These are phyloP conservation scores for Oenanthe sinensis DNA, from an alignment of 129 eudicot genomes.

Conservation along the genomic window DNA sequence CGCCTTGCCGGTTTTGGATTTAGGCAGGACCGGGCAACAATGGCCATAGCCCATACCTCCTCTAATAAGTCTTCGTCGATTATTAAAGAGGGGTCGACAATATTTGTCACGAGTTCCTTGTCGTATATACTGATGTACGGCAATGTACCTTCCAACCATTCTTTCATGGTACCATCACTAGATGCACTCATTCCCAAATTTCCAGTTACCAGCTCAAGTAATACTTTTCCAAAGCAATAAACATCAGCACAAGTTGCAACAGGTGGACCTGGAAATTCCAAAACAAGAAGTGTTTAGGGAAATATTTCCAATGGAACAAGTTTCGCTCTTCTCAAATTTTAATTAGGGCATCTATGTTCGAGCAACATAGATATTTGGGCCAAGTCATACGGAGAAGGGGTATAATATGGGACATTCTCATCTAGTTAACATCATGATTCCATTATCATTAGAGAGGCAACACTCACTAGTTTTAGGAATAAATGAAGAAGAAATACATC, in stretches of 20 bases:
- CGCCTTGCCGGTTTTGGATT: slow-evolving; percentile 66
- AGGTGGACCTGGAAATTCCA: slow-evolving; percentile 32
- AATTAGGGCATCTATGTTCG: background rate
- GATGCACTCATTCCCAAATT: slow-evolving; percentile 66
- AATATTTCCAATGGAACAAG: background rate
- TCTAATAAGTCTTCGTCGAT: slow-evolving; percentile 72
- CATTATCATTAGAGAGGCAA: background rate
- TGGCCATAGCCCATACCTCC: slow-evolving; percentile 95
- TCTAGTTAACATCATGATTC: background rate
- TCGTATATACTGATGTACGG: slow-evolving; percentile 69
- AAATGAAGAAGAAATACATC: background rate
- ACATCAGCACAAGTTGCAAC: slow-evolving; percentile 67
- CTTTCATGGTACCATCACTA: slow-evolving; percentile 45
- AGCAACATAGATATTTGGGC: background rate
- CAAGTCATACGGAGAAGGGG: background rate
- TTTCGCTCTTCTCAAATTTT: background rate
- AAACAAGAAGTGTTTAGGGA: background rate
- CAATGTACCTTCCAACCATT: slow-evolving; percentile 45
- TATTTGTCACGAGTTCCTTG: slow-evolving; percentile 75
- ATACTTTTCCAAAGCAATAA: slow-evolving; percentile 76
- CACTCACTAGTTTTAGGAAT: background rate
- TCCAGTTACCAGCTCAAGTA: slow-evolving; percentile 84
- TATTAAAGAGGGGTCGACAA: slow-evolving; percentile 60
- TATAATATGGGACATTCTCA: background rate
- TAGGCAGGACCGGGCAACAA: slow-evolving; percentile 73